Percentiles rank a stretch among this genome's conserved stretches.
phyloP scores from a whole-genome alignment of 176 grass and related monocot species.

The Avena atlantica region DNA sequence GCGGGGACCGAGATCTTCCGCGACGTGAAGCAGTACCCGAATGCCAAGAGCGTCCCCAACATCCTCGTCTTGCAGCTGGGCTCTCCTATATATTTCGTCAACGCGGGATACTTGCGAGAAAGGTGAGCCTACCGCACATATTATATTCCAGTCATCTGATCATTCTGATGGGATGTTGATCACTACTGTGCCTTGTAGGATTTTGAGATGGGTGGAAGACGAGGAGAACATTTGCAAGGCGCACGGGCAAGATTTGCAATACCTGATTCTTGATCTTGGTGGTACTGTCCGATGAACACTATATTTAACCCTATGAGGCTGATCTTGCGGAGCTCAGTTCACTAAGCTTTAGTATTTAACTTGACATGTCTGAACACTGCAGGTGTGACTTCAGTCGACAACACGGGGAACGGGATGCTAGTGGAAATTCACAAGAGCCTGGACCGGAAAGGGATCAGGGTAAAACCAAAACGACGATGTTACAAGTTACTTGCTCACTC shows the following conservation, averaged over 20 bases:
- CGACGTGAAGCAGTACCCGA: slow-evolving; percentile 73
- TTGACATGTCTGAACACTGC: slow-evolving; percentile 12
- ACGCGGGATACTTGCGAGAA: slow-evolving; percentile 79
- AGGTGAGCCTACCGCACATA: slow-evolving; percentile 43
- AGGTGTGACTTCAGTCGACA: slow-evolving; percentile 90
- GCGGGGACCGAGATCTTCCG: slow-evolving; percentile 64
- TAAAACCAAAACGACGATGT: slow-evolving; percentile 6
- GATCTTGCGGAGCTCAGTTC: neutral
- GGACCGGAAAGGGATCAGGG: slow-evolving; percentile 67
- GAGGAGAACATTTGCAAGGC: slow-evolving; percentile 50
- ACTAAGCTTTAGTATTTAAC: neutral
- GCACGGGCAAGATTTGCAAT: slow-evolving; percentile 63
- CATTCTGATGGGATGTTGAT: neutral
- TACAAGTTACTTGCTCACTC: neutral
- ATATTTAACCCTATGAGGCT: neutral
- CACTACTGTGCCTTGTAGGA: slow-evolving; percentile 38
- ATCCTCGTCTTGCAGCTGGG: slow-evolving; percentile 73
- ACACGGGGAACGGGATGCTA: slow-evolving; percentile 76
- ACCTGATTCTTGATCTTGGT: slow-evolving; percentile 70
- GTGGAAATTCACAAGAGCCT: slow-evolving; percentile 67
- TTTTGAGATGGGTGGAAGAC: slow-evolving; percentile 90
- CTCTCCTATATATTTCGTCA: slow-evolving; percentile 83
- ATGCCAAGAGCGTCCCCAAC: slow-evolving; percentile 50
- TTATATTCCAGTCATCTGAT: too few relatives aligned
- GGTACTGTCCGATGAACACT: slow-evolving; percentile 45